Evolutionary conservation across 202 grass and related monocot species (phyloP), one percentile per base, ranked within the genome.

Genomic region (Dendrocalamus latiflorus): DNA sequence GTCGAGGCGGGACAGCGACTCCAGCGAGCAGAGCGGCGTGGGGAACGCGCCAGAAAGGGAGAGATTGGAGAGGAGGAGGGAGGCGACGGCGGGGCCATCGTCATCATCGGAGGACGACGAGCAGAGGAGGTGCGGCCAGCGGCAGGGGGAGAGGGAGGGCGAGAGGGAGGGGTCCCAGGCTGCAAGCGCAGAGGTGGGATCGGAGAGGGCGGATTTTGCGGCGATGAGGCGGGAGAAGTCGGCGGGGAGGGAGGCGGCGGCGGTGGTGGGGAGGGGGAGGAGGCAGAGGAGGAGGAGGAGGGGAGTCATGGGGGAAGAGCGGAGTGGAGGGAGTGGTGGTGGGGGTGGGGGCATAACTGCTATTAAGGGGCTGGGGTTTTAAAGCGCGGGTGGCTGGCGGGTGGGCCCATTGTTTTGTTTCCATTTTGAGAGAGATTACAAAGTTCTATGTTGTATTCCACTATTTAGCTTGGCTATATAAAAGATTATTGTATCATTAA

Each of bases 121-220:
- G 75, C 91, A 97, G 66, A 78, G 65, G 54, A 97, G 25, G 79
- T 91, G 82, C 18, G 91, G 86, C 94, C 94, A 94, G 36, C 59
- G 88, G 87, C 94, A 97, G 0, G 87, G 94, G 0, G 82, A 91
- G n/a, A n/a, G n/a, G n/a, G n/a, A n/a, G n/a, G n/a, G n/a, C n/a
- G n/a, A n/a, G 6, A 85, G 84, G 5, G 82, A 88, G 69, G 78
- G 54, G 59, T 86, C 84, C 94, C 94, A 97, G 38, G 82, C 49
- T 18, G 57, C 59, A 30, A 94, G 91, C 4, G 82, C 30, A 16
- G 59, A 30, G 9, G 26, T 0, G 0, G 91, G 91, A 67, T 92
- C 87, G 3, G 77, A 72, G 24, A 97, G 49, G 0, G 51, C 59
- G n/a, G 13, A 16, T 50, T 88, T 91, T 0, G 84, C 68, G 20